phyloP scores from a whole-genome alignment of 2,329 filamentous ascomycete genomes.

The Fusarium bulbicola region DNA sequence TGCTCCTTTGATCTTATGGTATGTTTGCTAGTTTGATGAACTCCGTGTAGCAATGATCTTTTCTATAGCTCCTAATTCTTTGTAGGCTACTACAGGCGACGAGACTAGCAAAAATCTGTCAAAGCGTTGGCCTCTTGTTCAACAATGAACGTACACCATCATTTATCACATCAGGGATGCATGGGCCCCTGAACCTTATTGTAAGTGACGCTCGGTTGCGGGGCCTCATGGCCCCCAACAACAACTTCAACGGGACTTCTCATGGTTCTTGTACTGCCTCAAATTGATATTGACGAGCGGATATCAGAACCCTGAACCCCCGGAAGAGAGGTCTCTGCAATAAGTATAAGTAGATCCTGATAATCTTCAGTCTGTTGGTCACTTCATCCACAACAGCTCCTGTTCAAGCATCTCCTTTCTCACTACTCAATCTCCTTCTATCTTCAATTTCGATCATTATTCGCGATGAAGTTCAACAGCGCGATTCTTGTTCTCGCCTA shows the following conservation, averaged over 20 bases:
- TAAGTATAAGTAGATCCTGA: not conserved
- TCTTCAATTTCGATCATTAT: not conserved
- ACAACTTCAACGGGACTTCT: not conserved
- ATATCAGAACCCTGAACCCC: not conserved
- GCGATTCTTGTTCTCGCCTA: not conserved
- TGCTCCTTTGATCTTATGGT: not conserved
- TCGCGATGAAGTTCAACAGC: not conserved
- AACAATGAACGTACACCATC: not conserved
- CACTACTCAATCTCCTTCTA: not conserved
- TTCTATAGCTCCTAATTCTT: not conserved
- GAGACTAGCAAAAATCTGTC: not conserved
- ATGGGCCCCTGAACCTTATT: not conserved
- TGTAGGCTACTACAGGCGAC: not conserved
- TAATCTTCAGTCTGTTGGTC: too few relatives aligned
- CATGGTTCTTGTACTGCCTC: not conserved
- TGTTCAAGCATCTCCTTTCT: not conserved
- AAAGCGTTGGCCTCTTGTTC: not conserved
- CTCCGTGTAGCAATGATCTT: too few relatives aligned
- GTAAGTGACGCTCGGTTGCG: not conserved
- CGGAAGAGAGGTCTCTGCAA: not conserved
- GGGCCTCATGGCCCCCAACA: not conserved
- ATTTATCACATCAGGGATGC: not conserved
- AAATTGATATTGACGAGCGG: not conserved
- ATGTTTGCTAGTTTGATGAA: not conserved
- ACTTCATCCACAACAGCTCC: not conserved